Base-by-base conservation (phyloP, 2,329 filamentous ascomycete genomes). In the Exserohilum rostratum region DNA sequence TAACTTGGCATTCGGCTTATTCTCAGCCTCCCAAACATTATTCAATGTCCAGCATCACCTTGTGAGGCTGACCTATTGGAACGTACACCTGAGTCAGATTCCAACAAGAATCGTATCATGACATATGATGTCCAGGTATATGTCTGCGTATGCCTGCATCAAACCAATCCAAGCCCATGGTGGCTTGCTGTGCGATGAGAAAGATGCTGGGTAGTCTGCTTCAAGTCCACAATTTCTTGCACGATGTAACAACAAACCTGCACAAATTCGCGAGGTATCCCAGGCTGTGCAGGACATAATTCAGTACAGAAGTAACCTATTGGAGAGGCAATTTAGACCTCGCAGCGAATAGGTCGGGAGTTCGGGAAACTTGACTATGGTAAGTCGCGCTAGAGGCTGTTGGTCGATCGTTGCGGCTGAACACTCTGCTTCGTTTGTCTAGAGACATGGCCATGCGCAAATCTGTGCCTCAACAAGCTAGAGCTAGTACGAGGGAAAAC, bases 221-320 rank as follows among this genome's bases (percentile, higher is more conserved):
- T 15, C 30, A 46, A 34, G 17, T n/a, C 20, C 31, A 25, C 31
- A 34, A 22, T 46, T 46, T 27, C 20, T 46, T 25, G 20, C 18
- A 46, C 30, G 43, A 46, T 46, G 43, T 46, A 34, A 46, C 43
- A n/a, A 30, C 30, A 22, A 22, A 25, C 5, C 22, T 35, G 43
- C 31, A 34, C 20, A 18, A 20, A 15, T 13, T 46, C 11, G 10
- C 43, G 30, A 17, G 43, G 43, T 12, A 46, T 25, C 43, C 43
- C 20, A 15, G 31, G 13, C 9, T 31, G 7, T 25, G 6, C 18
- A 6, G 9, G 17, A 25, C 31, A 13, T 13, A 13, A 34, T 46
- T 46, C 33, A 15, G 31, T 9, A 17, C 9, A 22, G 1, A 22
- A 25, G 18, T 27, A 35, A 13, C 9, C 30, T 46, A 17, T 30